A percentile compares a stretch with the other conserved stretches of the same genome.
phyloP scores from a whole-genome alignment of 305 asterid species.

The Fraxinus greggii region DNA sequence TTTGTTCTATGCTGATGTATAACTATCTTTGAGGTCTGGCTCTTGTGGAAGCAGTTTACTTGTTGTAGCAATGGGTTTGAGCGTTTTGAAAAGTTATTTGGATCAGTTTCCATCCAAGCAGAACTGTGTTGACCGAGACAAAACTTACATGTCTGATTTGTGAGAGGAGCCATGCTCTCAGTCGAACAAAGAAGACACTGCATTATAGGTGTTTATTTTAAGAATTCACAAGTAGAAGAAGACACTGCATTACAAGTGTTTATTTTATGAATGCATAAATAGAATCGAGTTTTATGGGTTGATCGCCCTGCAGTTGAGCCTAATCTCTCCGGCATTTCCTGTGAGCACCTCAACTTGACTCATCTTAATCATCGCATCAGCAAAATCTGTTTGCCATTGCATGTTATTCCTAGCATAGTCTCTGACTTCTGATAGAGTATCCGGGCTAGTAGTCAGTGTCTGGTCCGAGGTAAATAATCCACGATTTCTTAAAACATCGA shows the following conservation, averaged over 20 bases:
- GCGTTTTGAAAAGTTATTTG: background rate
- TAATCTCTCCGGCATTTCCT: slow-evolving; percentile 27
- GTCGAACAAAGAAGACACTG: background rate
- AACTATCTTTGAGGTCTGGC: too few relatives aligned
- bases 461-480: slow-evolving; percentile 25
- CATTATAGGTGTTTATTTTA: background rate
- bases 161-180: background rate
- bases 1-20: background rate
- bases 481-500: background rate
- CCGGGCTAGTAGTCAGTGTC: background rate
- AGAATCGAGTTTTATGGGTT: background rate
- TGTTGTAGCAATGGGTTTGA: background rate
- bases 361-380: slow-evolving; percentile 20
- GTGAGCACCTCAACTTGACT: slow-evolving; percentile 25
- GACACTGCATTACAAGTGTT: background rate
- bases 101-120: background rate
- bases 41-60: background rate
- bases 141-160: background rate
- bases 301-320: slow-evolving; percentile 12
- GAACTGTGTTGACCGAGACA: background rate
- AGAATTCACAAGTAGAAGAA: background rate
- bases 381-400: slow-evolving; percentile 11
- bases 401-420: slow-evolving; percentile 7
- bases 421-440: background rate
- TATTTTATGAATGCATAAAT: background rate